Evolutionary conservation across 495 filamentous ascomycete species (phyloP), one percentile per base, ranked within the genome.

Genomic region (Neurospora sp.): DNA sequence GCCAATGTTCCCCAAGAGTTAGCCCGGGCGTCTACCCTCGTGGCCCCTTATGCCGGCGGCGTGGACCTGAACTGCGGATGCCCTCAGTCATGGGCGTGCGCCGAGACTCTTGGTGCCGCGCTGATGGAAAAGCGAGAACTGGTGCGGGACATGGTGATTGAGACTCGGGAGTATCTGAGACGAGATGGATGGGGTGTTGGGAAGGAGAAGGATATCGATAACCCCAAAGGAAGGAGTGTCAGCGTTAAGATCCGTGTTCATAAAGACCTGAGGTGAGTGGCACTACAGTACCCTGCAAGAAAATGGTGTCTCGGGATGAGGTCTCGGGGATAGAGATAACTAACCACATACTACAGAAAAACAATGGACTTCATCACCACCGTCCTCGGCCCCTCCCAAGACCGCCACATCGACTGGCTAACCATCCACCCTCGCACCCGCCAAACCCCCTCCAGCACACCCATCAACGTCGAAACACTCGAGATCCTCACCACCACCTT

Each of bases 61-160:
- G 86, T 92, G 20, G 88, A 91, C 75, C 79, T 92, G 16, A 92
- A 92, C 78, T 92, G 90, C 76, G 90, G 90, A 12, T 92, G 90
- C 73, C 90, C 90, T 3, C 90, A 92, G 80, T 86, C 85, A 5
- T 92, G 90, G 90, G 90, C 90, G 0, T 88, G 89, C 72, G 83
- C 87, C 59, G 86, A 88, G 72, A 85, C 83, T 0, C 83, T 92
- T 11, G 90, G 90, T 35, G 89, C 89, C 16, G 86, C 86, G 59
- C 80, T 92, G 11, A 91, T 92, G 89, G 80, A 86, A 68, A 80
- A 85, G 68, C 85, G 87, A 22, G 83, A 86, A 74, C 82, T 88
- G 2, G 90, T 92, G 37, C 83, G 85, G 7, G 85, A 87, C 65
- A 89, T 91, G 85, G 85, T 91, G 6, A 69, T 82, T 9, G 83